Base-by-base conservation (phyloP, 2,329 filamentous ascomycete genomes). In the Beauveria pseudobassiana region DNA sequence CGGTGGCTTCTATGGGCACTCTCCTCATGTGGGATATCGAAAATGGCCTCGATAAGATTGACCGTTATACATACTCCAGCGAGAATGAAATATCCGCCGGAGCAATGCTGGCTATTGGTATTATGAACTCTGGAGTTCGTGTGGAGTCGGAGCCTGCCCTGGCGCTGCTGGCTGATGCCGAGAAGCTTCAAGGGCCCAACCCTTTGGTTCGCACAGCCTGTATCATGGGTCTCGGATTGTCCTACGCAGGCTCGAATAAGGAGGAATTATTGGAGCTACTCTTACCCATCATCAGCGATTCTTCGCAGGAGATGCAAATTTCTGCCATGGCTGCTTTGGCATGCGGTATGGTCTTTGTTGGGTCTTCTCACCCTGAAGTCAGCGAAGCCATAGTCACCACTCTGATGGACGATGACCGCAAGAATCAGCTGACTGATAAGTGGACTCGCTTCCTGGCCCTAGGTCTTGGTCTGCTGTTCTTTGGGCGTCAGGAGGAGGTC, bases 391-490 rank as follows among this genome's bases (percentile, higher is more conserved):
- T 99, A 68, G 88, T 98, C 59, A 91, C 90, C 61, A 96, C 93
- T 1, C 81, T 99, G 68, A 85, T 99, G 75, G 95, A 99, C 67
- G 93, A 98, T 63, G 93, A 98, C 63, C 87, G 93, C 62, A 89
- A 89, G 76, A 88, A 85, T 70, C 93, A 96, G 74, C 80, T 99
- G 64, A 97, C 96, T 68, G 91, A 98, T 77, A 99, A 98, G 77
- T 99, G 95, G 95, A 95, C 93, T 38, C 87, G 95, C 20, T 99
- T 99, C 78, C 89, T 99, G 79, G 93, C 91, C 22, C 87, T 99
- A 48, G 95, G 95, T 66, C 83, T 99, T 65, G 95, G 93, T 1
- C 83, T 99, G 28, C 82, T 99, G 30, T 99, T 92, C 83, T 98
- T 99, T 69, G 95, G 95, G 45, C 88, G 91, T 66, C 95, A 99